These are phyloP conservation scores for Fusarium acutatum DNA, from an alignment of 2,329 filamentous ascomycete species.

Conservation along the genomic window DNA sequence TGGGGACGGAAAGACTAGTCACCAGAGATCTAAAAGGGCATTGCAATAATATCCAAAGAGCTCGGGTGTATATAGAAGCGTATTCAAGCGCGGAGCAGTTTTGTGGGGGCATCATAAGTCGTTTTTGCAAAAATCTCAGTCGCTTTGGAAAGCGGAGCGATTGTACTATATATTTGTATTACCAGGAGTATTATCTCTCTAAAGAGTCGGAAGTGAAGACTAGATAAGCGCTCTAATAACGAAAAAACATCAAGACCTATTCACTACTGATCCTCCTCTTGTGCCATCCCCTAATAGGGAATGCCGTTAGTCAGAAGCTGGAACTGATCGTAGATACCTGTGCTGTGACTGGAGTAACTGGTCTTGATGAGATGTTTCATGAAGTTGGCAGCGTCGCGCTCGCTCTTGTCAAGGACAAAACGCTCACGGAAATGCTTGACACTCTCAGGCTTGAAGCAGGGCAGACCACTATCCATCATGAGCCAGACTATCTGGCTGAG, in stretches of 20 bases:
- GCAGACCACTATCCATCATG: slow-evolving; percentile 96
- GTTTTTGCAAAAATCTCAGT: not conserved
- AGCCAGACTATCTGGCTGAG: slow-evolving; percentile 87
- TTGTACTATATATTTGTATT: slow-evolving; percentile 20
- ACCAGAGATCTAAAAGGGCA: not conserved
- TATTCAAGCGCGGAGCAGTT: not conserved
- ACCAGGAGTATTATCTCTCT: slow-evolving; percentile 7
- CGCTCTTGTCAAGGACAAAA: slow-evolving; percentile 90
- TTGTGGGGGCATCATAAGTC: not conserved
- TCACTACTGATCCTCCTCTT: not conserved
- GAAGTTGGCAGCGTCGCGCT: slow-evolving; percentile 93
- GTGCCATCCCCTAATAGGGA: slow-evolving; percentile 71
- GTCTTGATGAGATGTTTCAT: slow-evolving; percentile 90
- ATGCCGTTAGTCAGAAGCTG: slow-evolving; percentile 97
- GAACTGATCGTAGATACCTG: slow-evolving; percentile 97
- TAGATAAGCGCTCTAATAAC: not conserved
- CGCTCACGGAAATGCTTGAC: slow-evolving; percentile 91
- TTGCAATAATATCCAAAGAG: not conserved
- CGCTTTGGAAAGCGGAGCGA: not conserved
- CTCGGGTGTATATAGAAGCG: not conserved
- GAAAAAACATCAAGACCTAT: not conserved
- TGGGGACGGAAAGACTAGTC: not conserved
- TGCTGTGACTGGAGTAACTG: slow-evolving; percentile 90
- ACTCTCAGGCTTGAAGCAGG: slow-evolving; percentile 97
- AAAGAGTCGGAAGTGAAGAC: not conserved